These are phyloP conservation scores for Podaxis rugospora DNA, from an alignment of 768 basidiomycete genomes.

Conservation along the genomic window DNA sequence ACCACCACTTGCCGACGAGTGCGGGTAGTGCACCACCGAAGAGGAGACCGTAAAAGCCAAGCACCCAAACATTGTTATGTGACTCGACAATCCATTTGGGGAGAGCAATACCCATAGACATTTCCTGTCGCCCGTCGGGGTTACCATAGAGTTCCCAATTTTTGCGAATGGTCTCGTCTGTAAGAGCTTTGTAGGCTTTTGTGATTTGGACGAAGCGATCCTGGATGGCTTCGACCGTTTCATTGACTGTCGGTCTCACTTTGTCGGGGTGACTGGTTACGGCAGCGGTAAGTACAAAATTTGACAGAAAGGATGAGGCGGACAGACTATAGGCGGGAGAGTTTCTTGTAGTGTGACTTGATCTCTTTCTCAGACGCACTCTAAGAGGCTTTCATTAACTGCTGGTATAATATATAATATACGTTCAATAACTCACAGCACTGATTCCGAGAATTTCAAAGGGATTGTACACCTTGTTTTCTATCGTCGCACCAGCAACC, in stretches of 20 bases:
- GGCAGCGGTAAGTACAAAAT: neutral
- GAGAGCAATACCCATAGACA: conserved; percentile 92
- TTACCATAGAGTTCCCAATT: conserved; percentile 90
- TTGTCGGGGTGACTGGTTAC: conserved; percentile 89
- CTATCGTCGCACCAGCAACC: conserved; percentile 50
- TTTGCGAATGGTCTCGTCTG: conserved; percentile 87
- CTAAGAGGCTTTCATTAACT: conserved; percentile 29
- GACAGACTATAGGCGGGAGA: conserved; percentile 80
- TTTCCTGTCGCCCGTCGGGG: conserved; percentile 94
- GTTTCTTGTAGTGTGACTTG: conserved; percentile 91
- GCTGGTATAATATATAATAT: neutral
- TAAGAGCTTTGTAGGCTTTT: conserved; percentile 96
- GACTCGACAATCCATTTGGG: conserved; percentile 92
- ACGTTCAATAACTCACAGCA: conserved; percentile 39
- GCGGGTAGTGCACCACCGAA: conserved; percentile 85
- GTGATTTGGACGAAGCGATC: conserved; percentile 88
- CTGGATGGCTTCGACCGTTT: conserved; percentile 84
- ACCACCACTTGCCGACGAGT: conserved; percentile 97
- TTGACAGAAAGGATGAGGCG: neutral
- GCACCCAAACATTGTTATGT: conserved; percentile 87
- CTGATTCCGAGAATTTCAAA: conserved; percentile 88
- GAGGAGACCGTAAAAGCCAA: conserved; percentile 82
- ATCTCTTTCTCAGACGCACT: conserved; percentile 81
- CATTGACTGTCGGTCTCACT: conserved; percentile 74
- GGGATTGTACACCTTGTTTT: conserved; percentile 83